Evolutionary conservation across 352 stramenopile species (phyloP).

Genomic region (Achlya hypogyna): DNA sequence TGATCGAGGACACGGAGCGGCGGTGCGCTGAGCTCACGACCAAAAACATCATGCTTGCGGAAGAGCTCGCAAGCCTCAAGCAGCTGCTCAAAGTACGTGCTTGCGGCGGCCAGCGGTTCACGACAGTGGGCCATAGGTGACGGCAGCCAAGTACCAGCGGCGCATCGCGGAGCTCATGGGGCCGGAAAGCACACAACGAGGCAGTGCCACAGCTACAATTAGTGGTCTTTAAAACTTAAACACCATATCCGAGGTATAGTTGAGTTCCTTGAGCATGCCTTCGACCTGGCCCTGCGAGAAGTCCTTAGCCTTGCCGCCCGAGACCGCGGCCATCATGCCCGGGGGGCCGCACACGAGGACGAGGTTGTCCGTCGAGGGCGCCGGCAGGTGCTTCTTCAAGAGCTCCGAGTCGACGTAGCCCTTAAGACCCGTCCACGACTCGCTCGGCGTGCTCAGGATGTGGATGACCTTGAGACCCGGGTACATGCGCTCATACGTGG

Average conservation of each 20-base stretch:
- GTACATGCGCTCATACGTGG: constrained; percentile 37
- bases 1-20: constrained; percentile 44
- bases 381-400: constrained; percentile 71
- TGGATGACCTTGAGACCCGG: constrained; percentile 59
- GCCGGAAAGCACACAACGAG: background rate
- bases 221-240: constrained; percentile 67
- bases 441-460: constrained; percentile 58
- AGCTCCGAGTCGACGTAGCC: constrained; percentile 81
- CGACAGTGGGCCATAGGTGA: background rate
- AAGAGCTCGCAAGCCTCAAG: constrained; percentile 48
- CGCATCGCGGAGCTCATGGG: background rate
- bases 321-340: constrained; percentile 86
- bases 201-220: background rate
- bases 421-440: constrained; percentile 51
- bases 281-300: constrained; percentile 75
- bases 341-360: constrained; percentile 85
- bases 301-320: constrained; percentile 80
- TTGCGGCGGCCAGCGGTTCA: background rate
- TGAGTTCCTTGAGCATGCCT: constrained; percentile 74
- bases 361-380: constrained; percentile 63
- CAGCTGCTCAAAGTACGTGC: constrained; percentile 28
- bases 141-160: constrained; percentile 5
- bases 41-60: constrained; percentile 59
- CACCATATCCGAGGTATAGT: constrained; percentile 69
- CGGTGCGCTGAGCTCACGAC: constrained; percentile 52